Evolutionary conservation across 2,329 filamentous ascomycete species (phyloP).

Genomic region (Ascochyta koolunga): DNA sequence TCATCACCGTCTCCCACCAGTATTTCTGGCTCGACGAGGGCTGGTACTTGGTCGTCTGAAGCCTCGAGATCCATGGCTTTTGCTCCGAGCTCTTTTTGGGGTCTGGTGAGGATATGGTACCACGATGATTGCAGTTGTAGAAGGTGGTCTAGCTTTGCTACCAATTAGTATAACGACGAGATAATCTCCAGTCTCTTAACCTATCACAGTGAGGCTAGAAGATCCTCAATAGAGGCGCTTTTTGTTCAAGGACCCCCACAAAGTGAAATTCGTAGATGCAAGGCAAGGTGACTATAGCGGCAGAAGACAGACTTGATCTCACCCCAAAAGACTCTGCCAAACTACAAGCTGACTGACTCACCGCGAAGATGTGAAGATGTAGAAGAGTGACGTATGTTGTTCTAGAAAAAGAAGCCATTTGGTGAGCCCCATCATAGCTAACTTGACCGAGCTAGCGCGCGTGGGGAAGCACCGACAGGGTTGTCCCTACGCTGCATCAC

Average conservation of each 20-base stretch:
- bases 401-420: constrained; percentile 7
- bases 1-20: constrained; percentile 30
- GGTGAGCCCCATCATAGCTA: constrained; percentile 7
- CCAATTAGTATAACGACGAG: background rate
- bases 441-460: constrained; percentile 10
- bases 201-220: too few species aligned
- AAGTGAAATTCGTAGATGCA: background rate
- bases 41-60: constrained; percentile 42
- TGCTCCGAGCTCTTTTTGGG: background rate
- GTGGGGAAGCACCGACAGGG: constrained; percentile 17
- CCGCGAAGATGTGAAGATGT: background rate
- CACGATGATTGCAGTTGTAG: background rate
- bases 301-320: background rate
- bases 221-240: too few species aligned
- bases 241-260: too few species aligned
- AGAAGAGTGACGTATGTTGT: constrained; percentile 11
- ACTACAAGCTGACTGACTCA: background rate
- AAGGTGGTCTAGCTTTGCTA: too few species aligned
- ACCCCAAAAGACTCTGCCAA: background rate
- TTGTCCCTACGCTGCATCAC: constrained; percentile 27
- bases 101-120: background rate
- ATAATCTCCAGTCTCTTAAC: background rate
- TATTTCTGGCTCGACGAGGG: constrained; percentile 62
- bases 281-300: background rate
- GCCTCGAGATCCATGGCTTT: constrained; percentile 14